phyloP scores from a whole-genome alignment of 192 early-diverging fungal species.

The Rhizoclosmatium globosum region DNA sequence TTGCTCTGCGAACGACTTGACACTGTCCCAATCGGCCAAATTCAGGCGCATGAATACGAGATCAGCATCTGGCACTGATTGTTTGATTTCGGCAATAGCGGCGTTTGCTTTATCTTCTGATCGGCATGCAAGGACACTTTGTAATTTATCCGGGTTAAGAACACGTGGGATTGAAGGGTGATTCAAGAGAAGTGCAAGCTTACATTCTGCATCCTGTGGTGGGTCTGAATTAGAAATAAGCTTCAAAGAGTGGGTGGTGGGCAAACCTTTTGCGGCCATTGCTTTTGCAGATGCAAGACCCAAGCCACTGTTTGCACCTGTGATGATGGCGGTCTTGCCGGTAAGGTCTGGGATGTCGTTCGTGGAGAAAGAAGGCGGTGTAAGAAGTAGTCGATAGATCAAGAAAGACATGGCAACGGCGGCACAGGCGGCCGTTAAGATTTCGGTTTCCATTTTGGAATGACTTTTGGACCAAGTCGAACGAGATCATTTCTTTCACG shows the following conservation, averaged over 20 bases:
- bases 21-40: slow-evolving; percentile 39
- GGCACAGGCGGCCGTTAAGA: not conserved
- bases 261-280: slow-evolving; percentile 39
- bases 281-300: slow-evolving; percentile 36
- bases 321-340: slow-evolving; percentile 44
- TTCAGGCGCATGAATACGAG: slow-evolving; percentile 43
- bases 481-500: too few species aligned
- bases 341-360: slow-evolving; percentile 17
- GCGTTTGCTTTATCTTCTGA: slow-evolving; percentile 29
- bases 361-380: slow-evolving; percentile 6
- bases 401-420: not conserved
- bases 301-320: slow-evolving; percentile 46
- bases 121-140: slow-evolving; percentile 37
- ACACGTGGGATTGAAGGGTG: not conserved
- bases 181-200: not conserved
- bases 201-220: not conserved
- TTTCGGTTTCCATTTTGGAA: not conserved
- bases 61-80: slow-evolving; percentile 37
- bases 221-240: not conserved
- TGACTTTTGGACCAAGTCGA: too few species aligned
- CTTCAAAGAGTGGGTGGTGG: not conserved
- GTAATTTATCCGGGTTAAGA: not conserved
- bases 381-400: not conserved
- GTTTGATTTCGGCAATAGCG: slow-evolving; percentile 40
- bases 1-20: slow-evolving; percentile 26